A percentile compares a stretch with the other conserved stretches of the same genome.
Conservation (phyloP, 352 stramenopile species). For the Globisporangium spiculum region DNA sequence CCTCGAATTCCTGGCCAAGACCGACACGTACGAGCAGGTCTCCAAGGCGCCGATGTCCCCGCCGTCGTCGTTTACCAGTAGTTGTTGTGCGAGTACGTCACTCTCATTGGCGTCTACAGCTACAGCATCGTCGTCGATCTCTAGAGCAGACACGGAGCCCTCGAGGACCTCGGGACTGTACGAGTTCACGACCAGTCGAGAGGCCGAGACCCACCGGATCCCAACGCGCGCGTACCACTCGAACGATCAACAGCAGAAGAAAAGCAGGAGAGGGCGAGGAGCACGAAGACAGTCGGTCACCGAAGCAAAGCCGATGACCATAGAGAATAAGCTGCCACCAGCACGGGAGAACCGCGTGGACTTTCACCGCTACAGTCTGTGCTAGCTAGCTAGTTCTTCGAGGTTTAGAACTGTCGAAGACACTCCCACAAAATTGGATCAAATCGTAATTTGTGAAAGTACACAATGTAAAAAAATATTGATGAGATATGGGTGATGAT, state of each 20-base stretch:
- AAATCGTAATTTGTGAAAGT: not conserved
- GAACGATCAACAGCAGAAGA: not conserved
- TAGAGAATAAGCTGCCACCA: not conserved
- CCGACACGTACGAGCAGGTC: conserved; percentile 52
- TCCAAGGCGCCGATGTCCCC: conserved; percentile 26
- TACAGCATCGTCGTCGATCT: not conserved
- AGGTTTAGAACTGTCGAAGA: too few relatives aligned
- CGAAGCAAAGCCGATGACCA: not conserved
- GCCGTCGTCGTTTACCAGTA: conserved; percentile 8
- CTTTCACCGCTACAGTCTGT: conserved; percentile 18
- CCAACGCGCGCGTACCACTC: not conserved
- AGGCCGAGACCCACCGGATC: not conserved
- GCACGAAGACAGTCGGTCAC: not conserved
- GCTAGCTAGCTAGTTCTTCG: not conserved
- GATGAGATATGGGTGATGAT: not conserved
- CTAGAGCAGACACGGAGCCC: not conserved
- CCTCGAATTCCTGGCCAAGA: conserved; percentile 64
- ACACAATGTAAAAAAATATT: not conserved
- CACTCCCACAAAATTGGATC: too few relatives aligned
- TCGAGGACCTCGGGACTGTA: not conserved
- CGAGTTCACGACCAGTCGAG: not conserved
- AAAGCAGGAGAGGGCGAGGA: not conserved
- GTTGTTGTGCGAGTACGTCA: not conserved
- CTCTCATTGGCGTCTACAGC: not conserved
- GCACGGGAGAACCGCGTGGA: conserved; percentile 14